These are phyloP conservation scores for Linum usitatissimum DNA, from an alignment of 345 rosid genomes.

Conservation along the genomic window DNA sequence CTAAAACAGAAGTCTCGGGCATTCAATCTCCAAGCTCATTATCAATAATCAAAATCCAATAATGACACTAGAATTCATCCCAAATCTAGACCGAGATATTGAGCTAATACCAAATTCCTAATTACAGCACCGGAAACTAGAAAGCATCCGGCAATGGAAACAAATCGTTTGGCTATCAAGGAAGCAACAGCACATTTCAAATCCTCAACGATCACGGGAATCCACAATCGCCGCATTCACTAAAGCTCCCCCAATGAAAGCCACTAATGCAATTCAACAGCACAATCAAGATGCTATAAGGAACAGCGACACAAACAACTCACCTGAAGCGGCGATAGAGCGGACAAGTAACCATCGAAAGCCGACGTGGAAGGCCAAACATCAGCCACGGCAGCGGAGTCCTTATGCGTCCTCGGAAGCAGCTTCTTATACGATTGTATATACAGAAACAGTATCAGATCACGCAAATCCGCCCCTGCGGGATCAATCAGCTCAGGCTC, in stretches of 20 bases:
- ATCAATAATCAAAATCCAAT: not conserved
- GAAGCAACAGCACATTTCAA: not conserved
- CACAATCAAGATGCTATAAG: not conserved
- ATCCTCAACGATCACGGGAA: constrained; percentile 3
- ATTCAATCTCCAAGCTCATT: not conserved
- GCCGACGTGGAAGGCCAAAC: constrained; percentile 99
- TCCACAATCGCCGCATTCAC: not conserved
- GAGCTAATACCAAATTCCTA: not conserved
- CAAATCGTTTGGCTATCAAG: not conserved
- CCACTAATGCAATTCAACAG: not conserved
- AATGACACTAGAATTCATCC: not conserved
- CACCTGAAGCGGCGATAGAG: constrained; percentile 96
- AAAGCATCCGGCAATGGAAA: not conserved
- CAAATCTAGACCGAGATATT: not conserved
- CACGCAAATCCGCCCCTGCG: constrained; percentile 72
- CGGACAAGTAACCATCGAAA: constrained; percentile 90
- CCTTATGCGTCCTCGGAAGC: constrained; percentile 85
- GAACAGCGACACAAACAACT: not conserved
- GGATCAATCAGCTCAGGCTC: constrained; percentile 54
- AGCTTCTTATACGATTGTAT: constrained; percentile 92
- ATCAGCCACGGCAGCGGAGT: constrained; percentile 87
- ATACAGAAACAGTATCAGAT: constrained; percentile 73
- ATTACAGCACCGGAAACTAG: not conserved
- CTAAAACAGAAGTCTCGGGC: not conserved
- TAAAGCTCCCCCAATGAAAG: not conserved